Percentiles rank a stretch among this genome's conserved stretches.
Conservation (phyloP, 2,329 filamentous ascomycete genomes). For the Trichophyton mentagrophytes region DNA sequence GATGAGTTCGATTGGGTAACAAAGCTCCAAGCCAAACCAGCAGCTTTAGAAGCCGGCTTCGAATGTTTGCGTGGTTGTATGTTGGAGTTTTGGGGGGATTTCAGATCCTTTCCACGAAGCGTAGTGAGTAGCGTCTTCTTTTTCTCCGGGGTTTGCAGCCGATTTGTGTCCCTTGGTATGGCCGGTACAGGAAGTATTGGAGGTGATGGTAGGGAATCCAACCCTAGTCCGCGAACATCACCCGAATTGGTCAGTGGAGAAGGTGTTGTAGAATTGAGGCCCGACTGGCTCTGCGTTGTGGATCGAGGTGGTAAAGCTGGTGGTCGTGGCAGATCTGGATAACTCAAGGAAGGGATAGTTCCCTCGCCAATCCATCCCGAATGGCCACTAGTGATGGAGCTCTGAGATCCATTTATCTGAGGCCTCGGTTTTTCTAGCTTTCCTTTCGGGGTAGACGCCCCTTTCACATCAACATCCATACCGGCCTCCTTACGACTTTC, state of each 20-base stretch:
- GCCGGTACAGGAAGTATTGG: not conserved
- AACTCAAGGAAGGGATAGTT: slow-evolving; percentile 67
- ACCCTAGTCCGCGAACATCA: not conserved
- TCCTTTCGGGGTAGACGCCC: slow-evolving; percentile 13
- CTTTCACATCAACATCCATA: slow-evolving; percentile 19
- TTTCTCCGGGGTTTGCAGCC: slow-evolving; percentile 2
- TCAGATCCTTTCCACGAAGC: slow-evolving; percentile 10
- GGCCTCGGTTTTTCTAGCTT: slow-evolving; percentile 14
- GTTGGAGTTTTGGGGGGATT: slow-evolving; percentile 23
- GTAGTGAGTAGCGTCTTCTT: slow-evolving; percentile 9
- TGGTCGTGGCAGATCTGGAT: slow-evolving; percentile 67
- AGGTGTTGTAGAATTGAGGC: not conserved
- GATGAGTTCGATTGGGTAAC: slow-evolving; percentile 19
- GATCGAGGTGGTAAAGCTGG: slow-evolving; percentile 38
- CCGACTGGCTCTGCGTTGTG: not conserved
- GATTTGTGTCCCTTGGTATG: not conserved
- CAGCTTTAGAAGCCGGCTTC: slow-evolving; percentile 43
- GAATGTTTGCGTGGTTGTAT: slow-evolving; percentile 5
- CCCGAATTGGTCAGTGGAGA: not conserved
- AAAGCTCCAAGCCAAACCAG: slow-evolving; percentile 48
- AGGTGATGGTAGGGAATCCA: not conserved
- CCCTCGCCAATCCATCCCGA: slow-evolving; percentile 62
- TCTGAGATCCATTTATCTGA: slow-evolving; percentile 10
- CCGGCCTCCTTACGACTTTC: slow-evolving; percentile 47
- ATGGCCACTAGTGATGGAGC: slow-evolving; percentile 13